Evolutionary conservation across 2,329 filamentous ascomycete genomes (phyloP).

Genomic region (Emmonsia crescens): DNA sequence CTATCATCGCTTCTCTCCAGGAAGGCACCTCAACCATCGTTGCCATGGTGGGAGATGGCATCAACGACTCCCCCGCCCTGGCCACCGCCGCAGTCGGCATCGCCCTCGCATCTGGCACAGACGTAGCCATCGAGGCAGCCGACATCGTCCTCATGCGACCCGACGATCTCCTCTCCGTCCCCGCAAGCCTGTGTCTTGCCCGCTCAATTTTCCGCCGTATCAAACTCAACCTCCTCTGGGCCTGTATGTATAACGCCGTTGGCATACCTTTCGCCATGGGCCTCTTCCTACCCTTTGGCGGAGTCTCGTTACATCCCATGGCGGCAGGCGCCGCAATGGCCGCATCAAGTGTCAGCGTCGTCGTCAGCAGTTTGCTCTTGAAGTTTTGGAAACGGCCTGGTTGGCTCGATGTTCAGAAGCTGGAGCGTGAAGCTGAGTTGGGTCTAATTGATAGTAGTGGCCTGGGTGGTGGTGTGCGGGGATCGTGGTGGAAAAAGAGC

Average conservation of each 20-base stretch:
- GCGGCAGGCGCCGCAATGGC: slow-evolving; percentile 94
- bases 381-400: slow-evolving; percentile 74
- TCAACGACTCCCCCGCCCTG: slow-evolving; percentile 94
- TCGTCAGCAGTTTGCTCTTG: slow-evolving; percentile 69
- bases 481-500: slow-evolving; percentile 24
- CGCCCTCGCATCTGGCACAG: slow-evolving; percentile 81
- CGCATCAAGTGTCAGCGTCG: slow-evolving; percentile 78
- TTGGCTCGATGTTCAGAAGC: slow-evolving; percentile 69
- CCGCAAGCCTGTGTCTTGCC: slow-evolving; percentile 70
- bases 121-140: slow-evolving; percentile 95
- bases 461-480: slow-evolving; percentile 12
- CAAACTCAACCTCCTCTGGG: slow-evolving; percentile 86
- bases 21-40: slow-evolving; percentile 64
- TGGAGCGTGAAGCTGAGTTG: slow-evolving; percentile 46
- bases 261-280: slow-evolving; percentile 97
- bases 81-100: slow-evolving; percentile 90
- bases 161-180: slow-evolving; percentile 85
- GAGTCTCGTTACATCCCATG: slow-evolving; percentile 76
- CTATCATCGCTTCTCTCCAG: slow-evolving; percentile 70
- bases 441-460: slow-evolving; percentile 16
- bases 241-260: slow-evolving; percentile 82
- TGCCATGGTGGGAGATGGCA: slow-evolving; percentile 96
- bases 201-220: slow-evolving; percentile 82
- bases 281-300: slow-evolving; percentile 79
- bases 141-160: slow-evolving; percentile 93